phyloP scores from a whole-genome alignment of 2,329 filamentous ascomycete species.

The Tolypocladium guangdongense region DNA sequence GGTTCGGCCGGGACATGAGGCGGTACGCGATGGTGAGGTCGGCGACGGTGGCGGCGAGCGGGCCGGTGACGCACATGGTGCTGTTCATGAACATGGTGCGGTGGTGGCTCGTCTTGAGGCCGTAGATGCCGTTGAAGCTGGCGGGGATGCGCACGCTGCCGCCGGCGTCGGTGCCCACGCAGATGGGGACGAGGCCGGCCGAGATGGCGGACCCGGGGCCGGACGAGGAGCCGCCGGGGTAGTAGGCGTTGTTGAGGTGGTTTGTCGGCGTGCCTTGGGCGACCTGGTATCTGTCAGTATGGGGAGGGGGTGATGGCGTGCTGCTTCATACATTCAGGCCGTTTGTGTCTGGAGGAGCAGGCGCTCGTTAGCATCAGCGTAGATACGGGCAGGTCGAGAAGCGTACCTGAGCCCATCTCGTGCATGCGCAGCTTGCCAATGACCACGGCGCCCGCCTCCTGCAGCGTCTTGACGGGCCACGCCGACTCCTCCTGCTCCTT shows the following conservation, averaged over 20 bases:
- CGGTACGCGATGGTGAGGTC: conserved; percentile 79
- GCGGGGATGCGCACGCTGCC: conserved; percentile 66
- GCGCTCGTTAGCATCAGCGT: neutral
- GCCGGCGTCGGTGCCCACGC: conserved; percentile 64
- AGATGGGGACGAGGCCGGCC: conserved; percentile 63
- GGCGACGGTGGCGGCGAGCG: conserved; percentile 63
- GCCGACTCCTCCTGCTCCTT: conserved; percentile 42
- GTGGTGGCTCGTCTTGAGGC: conserved; percentile 68
- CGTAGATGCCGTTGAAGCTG: conserved; percentile 69
- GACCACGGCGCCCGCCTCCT: conserved; percentile 64
- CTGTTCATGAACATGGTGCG: conserved; percentile 48
- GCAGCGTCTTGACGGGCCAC: conserved; percentile 61
- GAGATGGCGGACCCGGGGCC: conserved; percentile 62
- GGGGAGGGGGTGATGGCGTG: neutral
- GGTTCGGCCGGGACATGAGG: conserved; percentile 63
- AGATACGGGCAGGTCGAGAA: neutral
- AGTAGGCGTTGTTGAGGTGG: conserved; percentile 66
- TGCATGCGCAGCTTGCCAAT: conserved; percentile 73
- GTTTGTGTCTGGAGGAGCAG: conserved; percentile 47
- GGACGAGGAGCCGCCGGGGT: conserved; percentile 71
- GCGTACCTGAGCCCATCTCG: conserved; percentile 58
- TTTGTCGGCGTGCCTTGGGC: conserved; percentile 65
- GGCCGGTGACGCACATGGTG: conserved; percentile 55
- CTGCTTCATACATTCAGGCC: conserved; percentile 55
- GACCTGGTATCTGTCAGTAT: conserved; percentile 34